These are phyloP conservation scores for Begonia peltatifolia DNA, from an alignment of 306 rosid genomes.

Conservation along the genomic window DNA sequence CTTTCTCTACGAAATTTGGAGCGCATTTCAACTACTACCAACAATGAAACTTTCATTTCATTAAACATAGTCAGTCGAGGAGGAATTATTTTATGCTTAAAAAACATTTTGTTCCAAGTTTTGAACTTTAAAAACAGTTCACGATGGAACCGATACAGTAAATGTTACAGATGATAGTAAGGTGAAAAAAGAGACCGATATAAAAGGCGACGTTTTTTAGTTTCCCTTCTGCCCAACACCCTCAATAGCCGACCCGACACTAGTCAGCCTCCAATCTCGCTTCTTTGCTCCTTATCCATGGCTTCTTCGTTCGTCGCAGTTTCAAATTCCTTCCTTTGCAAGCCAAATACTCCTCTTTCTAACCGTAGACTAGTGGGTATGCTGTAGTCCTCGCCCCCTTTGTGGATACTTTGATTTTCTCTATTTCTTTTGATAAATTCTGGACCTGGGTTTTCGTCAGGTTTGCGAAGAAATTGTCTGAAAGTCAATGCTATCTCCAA, in stretches of 20 bases:
- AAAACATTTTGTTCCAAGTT: too few species aligned
- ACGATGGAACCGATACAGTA: too few species aligned
- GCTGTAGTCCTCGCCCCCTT: not conserved
- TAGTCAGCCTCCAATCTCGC: not conserved
- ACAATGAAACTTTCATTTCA: too few species aligned
- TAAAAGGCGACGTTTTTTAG: too few species aligned
- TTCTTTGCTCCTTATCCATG: conserved; percentile 30
- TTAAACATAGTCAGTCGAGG: too few species aligned
- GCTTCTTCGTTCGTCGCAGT: conserved; percentile 55
- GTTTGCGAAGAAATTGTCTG: conserved; percentile 33
- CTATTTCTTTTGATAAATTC: conserved; percentile 3
- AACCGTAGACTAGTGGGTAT: conserved; percentile 31
- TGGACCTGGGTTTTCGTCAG: conserved; percentile 23
- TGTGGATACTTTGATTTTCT: not conserved
- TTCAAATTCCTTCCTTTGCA: conserved; percentile 35
- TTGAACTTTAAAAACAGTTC: too few species aligned
- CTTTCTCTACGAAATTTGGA: conserved; percentile 2
- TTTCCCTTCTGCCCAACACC: too few species aligned
- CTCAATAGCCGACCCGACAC: too few species aligned
- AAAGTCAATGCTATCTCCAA: conserved; percentile 40
- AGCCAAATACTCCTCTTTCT: conserved; percentile 20
- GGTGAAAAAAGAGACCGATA: too few species aligned
- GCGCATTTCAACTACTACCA: too few species aligned
- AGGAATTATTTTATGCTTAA: too few species aligned
- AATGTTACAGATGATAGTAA: too few species aligned